Evolutionary conservation across 345 rosid species (phyloP), one percentile per base, ranked within the genome.

Genomic region (Carallia pectinifolia): DNA sequence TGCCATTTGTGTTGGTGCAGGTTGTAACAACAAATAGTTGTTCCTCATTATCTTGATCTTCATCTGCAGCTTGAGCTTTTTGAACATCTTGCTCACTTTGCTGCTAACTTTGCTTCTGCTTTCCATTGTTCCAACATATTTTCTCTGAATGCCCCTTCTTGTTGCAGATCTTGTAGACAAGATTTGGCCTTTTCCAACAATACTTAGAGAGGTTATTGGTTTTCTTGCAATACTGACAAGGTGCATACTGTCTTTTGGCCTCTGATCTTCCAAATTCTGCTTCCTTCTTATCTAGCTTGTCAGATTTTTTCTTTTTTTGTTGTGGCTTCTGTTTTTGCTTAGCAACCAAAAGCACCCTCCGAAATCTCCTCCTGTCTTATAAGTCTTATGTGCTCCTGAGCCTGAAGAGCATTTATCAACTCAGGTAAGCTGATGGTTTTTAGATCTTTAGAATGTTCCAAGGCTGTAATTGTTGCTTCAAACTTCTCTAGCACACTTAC

Each of bases 171-270:
- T 18, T 38, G 17, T 52, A 53, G 15, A 34, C 34, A 30, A 50
- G 29, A 61, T 62, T n/a, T 13, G 2, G 74, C 53, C 61, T 71
- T 52, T 27, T 61, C 73, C 58, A 74, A 12, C 59, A 74, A 3
- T 61, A 60, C 4, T 53, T 37, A 5, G 40, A 29, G 2, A 53
- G 62, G 60, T 74, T 44, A 52, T 50, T 53, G 1, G 7, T 67
- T 37, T 6, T 58, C 7, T 36, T 31, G 31, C 50, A 72, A 27
- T 72, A 50, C 17, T 64, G 47, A 34, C 70, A 72, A 27, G 65
- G 58, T 0, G 54, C 39, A 37, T 53, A 30, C 4, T 53, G n/a
- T 16, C 16, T 6, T 4, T 29, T 36, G 2, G 23, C 19, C 30
- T 67, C 52, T 8, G 1, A 39, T 1, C 18, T 27, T 23, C 2